A percentile compares a stretch with the other conserved stretches of the same genome.
These are phyloP conservation scores for Passalora sequoiae DNA, from an alignment of 2,329 filamentous ascomycete species.

Conservation along the genomic window DNA sequence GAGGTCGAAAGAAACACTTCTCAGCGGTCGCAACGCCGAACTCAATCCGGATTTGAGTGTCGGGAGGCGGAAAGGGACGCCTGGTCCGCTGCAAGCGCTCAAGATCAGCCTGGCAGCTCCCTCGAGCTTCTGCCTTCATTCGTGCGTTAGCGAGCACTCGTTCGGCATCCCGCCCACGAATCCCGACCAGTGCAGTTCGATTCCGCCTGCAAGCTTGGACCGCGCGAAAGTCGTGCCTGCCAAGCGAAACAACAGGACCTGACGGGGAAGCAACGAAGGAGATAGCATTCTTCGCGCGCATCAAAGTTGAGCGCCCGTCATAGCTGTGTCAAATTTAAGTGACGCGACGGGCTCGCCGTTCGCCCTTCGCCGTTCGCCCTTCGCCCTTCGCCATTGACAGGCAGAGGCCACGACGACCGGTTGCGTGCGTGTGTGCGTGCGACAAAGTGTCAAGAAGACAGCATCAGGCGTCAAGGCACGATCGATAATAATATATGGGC, in stretches of 20 bases:
- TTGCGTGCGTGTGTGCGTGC: background rate
- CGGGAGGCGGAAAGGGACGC: conserved; percentile 16
- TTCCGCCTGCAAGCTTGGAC: conserved; percentile 15
- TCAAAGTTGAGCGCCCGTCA: no score
- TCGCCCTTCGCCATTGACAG: no score
- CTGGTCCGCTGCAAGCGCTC: conserved; percentile 12
- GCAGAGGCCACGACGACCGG: no score
- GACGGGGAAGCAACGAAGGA: background rate
- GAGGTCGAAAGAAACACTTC: conserved; percentile 22
- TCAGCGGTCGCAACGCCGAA: conserved; percentile 17
- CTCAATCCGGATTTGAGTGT: conserved; percentile 22
- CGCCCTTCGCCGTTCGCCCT: no score
- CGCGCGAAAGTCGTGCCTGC: conserved; percentile 5
- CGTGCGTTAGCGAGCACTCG: conserved; percentile 20
- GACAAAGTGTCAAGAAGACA: background rate
- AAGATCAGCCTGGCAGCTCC: background rate
- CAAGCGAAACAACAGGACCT: no score
- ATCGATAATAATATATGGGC: conserved; percentile 19
- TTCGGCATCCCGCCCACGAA: conserved; percentile 16
- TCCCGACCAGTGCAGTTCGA: conserved; percentile 17
- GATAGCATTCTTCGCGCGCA: background rate
- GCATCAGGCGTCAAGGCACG: background rate
- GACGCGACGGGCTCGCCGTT: no score
- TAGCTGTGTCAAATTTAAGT: no score
- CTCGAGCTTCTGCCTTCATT: conserved; percentile 13